Base-by-base conservation (phyloP, 257 asterid species). In the Primulina huaijiensis region DNA sequence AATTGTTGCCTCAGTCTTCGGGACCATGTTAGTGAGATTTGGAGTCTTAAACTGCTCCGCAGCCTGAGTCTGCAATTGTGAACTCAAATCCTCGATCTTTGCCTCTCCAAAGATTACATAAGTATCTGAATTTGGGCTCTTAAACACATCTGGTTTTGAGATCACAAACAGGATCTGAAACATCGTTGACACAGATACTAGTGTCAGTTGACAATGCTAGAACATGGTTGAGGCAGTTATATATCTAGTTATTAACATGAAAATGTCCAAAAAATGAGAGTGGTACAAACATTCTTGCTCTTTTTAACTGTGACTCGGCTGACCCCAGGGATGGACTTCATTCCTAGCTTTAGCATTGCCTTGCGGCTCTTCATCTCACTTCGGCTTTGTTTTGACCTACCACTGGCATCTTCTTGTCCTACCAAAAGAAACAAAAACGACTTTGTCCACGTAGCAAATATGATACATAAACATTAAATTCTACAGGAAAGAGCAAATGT, bases 261-360 rank as follows among this genome's bases (percentile, higher is more conserved):
- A 30, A 43, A 38, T 38, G 20, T 60, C 61, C 14, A 60, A 59
- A 12, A 6, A 4, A 37, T 4, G 4, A 10, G 19, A 8, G 21
- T 17, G 27, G 19, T 11, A 68, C 88, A 23, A 14, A 87, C 90
- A 74, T 84, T 87, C 77, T 87, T 87, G 87, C 90, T 84, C 81
- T 84, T 87, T 86, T 84, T 87, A 67, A 87, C 81, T 10, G 92
- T 82, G 73, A 87, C 92, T 30, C 92, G 80, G 78, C 90, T 87
- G 78, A 87, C 90, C 8, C 82, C 90, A 16, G 79, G 75, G 68
- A 87, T 81, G 59, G 90, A 78, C 78, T 85, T 87, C 93, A 87
- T 85, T 79, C 93, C 93, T 55, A 87, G 86, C 79, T 87, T 87
- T 17, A 81, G 76, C 93, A 87, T 81, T 34, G 93, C 93, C 84